A percentile compares a stretch with the other conserved stretches of the same genome.
Evolutionary conservation across 1,139 yeast species (phyloP).

Genomic region (Zygosaccharomyces pseudobailii): DNA sequence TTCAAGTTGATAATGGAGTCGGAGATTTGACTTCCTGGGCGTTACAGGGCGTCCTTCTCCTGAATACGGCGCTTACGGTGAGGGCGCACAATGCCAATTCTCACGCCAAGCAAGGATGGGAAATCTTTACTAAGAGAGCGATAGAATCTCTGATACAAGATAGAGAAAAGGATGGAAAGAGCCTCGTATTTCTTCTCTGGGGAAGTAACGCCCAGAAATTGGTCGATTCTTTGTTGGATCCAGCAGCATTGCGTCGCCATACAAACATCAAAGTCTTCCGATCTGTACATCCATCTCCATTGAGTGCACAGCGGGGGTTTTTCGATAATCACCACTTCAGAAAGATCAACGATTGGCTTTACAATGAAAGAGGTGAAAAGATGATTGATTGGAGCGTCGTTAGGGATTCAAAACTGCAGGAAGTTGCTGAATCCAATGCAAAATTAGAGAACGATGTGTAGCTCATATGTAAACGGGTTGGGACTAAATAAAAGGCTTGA

Average conservation of each 20-base stretch:
- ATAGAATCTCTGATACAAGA: constrained; percentile 47
- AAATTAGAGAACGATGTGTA: constrained; percentile 2
- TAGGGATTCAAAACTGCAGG: constrained; percentile 23
- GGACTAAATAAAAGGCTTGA: neutral
- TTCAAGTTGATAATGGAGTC: constrained; percentile 41
- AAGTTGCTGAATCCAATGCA: constrained; percentile 19
- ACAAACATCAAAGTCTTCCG: constrained; percentile 51
- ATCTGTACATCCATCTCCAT: constrained; percentile 92
- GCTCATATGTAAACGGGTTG: neutral
- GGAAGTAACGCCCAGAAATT: constrained; percentile 88
- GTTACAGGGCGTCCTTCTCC: constrained; percentile 75
- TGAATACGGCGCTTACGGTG: constrained; percentile 88
- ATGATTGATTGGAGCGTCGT: constrained; percentile 61
- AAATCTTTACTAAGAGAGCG: constrained; percentile 72
- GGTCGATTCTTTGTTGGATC: constrained; percentile 42
- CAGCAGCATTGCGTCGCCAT: constrained; percentile 27
- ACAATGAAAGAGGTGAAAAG: constrained; percentile 32
- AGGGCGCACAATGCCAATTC: constrained; percentile 92
- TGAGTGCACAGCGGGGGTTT: constrained; percentile 83
- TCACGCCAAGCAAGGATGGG: constrained; percentile 93
- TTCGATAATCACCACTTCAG: constrained; percentile 68
- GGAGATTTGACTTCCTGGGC: constrained; percentile 88
- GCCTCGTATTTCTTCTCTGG: constrained; percentile 86
- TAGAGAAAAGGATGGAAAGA: constrained; percentile 37
- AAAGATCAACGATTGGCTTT: constrained; percentile 71